These are phyloP conservation scores for Collybia sordida DNA, from an alignment of 768 basidiomycete genomes.

Conservation along the genomic window DNA sequence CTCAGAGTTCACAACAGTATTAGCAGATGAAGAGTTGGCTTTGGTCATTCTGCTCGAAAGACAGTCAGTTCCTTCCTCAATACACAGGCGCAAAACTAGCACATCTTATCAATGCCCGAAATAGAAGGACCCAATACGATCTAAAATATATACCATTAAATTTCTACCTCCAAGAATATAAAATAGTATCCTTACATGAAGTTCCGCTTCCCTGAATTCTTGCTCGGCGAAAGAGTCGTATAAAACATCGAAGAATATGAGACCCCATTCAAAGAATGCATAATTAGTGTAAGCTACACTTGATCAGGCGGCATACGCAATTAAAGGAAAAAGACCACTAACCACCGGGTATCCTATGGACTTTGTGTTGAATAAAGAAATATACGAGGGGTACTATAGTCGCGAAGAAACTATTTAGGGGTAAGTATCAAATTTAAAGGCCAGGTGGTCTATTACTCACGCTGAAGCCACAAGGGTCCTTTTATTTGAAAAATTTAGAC, in stretches of 20 bases:
- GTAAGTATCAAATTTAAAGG: not conserved
- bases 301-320: conserved; percentile 3
- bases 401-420: conserved; percentile 59
- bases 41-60: no score
- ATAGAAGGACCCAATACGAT: conserved; percentile 20
- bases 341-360: conserved; percentile 79
- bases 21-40: no score
- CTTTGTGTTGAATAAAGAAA: conserved; percentile 86
- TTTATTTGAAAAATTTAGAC: not conserved
- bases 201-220: conserved; percentile 54
- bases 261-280: conserved; percentile 85
- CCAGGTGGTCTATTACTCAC: conserved; percentile 31
- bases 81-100: no score
- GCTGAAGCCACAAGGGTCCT: conserved; percentile 54
- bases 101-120: no score
- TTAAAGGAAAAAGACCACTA: conserved; percentile 11
- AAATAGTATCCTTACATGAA: conserved; percentile 43
- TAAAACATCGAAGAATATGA: conserved; percentile 70
- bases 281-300: conserved; percentile 78
- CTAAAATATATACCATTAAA: conserved; percentile 15
- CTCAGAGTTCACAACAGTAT: no score
- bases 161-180: no score
- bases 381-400: conserved; percentile 74
- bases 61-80: no score
- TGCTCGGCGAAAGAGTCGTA: conserved; percentile 68